Evolutionary conservation across 1,284 basidiomycete genomes (phyloP).

Genomic region (Acaromyces ingoldii): DNA sequence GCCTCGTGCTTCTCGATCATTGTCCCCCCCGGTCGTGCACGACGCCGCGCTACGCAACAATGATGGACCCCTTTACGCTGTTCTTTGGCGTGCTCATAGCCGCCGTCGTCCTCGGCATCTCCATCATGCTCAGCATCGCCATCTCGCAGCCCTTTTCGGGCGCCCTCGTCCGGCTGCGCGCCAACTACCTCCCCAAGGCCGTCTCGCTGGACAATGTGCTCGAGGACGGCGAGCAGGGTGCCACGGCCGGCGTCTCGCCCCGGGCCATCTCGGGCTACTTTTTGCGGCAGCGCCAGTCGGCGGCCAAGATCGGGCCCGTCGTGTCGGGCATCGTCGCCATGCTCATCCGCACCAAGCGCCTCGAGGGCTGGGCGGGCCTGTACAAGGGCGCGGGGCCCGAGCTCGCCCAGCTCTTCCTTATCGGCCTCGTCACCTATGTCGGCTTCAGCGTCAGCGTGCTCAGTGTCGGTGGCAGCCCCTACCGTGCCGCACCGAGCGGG

Average conservation of each 20-base stretch:
- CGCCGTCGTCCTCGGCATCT: slow-evolving; percentile 30
- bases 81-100: slow-evolving; percentile 22
- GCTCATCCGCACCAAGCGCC: slow-evolving; percentile 34
- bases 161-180: slow-evolving; percentile 42
- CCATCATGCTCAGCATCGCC: slow-evolving; percentile 28
- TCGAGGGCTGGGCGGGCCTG: slow-evolving; percentile 47
- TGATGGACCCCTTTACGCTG: too few species aligned
- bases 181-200: slow-evolving; percentile 49
- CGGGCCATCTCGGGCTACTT: slow-evolving; percentile 25
- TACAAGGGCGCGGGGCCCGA: slow-evolving; percentile 32
- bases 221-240: slow-evolving; percentile 30
- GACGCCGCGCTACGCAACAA: too few species aligned
- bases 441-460: slow-evolving; percentile 23
- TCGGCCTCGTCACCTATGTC: slow-evolving; percentile 26
- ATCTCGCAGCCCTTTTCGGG: slow-evolving; percentile 44
- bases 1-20: too few species aligned
- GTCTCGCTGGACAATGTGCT: slow-evolving; percentile 46
- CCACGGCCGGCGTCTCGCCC: slow-evolving; percentile 3
- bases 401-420: slow-evolving; percentile 13
- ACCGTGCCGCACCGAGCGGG: slow-evolving; percentile 35
- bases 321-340: slow-evolving; percentile 40
- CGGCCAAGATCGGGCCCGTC: slow-evolving; percentile 47
- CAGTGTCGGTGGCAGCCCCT: slow-evolving; percentile 22
- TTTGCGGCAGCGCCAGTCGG: slow-evolving; percentile 25
- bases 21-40: too few species aligned